Evolutionary conservation across 169 alveolate genomes (phyloP).

Genomic region (Amoebophrya sp.): DNA sequence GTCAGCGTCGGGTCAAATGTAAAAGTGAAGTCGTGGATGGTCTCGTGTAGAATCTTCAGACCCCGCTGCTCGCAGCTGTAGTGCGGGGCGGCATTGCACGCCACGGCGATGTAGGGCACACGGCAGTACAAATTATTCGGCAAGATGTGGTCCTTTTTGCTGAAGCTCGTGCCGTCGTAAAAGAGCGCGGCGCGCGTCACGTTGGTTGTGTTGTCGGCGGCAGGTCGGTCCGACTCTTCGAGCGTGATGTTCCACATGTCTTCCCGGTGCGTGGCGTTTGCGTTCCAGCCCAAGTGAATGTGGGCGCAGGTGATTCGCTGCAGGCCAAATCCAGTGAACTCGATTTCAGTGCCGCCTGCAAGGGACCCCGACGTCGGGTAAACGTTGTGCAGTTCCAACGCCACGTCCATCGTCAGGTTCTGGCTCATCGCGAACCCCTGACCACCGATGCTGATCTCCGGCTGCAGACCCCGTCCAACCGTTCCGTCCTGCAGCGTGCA

Average conservation of each 20-base stretch:
- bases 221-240: not conserved
- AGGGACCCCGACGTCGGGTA: not conserved
- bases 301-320: not conserved
- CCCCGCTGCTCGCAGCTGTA: not conserved
- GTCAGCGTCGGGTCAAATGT: not conserved
- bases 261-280: too few relatives aligned
- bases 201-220: not conserved
- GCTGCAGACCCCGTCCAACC: not conserved
- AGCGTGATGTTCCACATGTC: not conserved
- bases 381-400: not conserved
- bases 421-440: not conserved
- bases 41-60: not conserved
- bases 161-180: not conserved
- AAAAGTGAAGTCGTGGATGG: not conserved
- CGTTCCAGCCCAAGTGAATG: not conserved
- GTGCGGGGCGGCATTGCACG: not conserved
- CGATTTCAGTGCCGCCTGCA: constrained; percentile 1
- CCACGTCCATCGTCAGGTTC: not conserved
- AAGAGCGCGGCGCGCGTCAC: not conserved
- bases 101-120: not conserved
- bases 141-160: not conserved
- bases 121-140: not conserved
- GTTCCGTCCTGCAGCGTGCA: constrained; percentile 6
- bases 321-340: not conserved
- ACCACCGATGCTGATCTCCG: not conserved